Evolutionary conservation across 2,329 filamentous ascomycete genomes (phyloP).

Genomic region (Celoporthe dispersa): DNA sequence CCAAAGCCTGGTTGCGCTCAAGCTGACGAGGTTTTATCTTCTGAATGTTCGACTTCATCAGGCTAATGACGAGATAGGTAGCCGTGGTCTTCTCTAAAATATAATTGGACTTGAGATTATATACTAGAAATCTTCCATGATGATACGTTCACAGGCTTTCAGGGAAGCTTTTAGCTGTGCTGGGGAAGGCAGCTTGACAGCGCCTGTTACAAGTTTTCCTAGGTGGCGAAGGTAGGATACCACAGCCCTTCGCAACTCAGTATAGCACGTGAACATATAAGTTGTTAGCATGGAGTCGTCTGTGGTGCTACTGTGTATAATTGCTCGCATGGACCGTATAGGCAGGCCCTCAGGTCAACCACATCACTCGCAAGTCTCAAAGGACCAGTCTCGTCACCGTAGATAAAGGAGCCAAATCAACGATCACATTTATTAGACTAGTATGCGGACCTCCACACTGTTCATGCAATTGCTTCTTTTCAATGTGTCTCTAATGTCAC

Average conservation of each 20-base stretch:
- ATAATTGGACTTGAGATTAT: background rate
- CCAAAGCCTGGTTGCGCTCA: background rate
- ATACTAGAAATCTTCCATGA: background rate
- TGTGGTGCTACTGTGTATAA: no score
- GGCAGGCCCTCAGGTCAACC: no score
- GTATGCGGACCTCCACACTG: no score
- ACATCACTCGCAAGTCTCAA: no score
- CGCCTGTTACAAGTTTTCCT: no score
- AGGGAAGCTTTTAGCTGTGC: no score
- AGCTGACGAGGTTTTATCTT: background rate
- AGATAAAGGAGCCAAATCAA: background rate
- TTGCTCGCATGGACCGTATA: no score
- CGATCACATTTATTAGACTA: no score
- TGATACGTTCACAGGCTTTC: background rate
- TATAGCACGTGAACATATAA: no score
- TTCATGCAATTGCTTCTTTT: background rate
- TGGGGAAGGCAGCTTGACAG: background rate
- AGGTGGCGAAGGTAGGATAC: background rate
- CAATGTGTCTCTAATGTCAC: background rate
- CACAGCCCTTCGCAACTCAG: background rate
- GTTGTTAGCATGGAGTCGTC: no score
- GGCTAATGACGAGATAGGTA: background rate
- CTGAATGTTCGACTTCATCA: background rate
- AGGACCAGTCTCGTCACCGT: no score
- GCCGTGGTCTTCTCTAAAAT: background rate